Evolutionary conservation across 176 grass and related monocot species (phyloP), one percentile per base, ranked within the genome.

Genomic region (Alopecurus myosuroides): DNA sequence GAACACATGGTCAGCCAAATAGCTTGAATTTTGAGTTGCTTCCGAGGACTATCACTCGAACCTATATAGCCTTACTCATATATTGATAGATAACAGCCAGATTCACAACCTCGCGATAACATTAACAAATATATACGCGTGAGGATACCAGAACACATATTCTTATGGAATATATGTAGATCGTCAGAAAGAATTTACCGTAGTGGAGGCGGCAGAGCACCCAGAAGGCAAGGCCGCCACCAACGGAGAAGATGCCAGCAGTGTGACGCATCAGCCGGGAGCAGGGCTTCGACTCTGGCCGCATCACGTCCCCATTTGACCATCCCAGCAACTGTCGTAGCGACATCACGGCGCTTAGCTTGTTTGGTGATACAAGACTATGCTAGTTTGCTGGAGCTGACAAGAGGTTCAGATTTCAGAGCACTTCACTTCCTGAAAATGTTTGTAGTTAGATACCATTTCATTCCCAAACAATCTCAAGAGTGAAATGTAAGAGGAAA

Each of bases 301-400:
- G 87, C 96, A 98, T 98, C 78, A 95, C 83, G 81, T 98, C 96
- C 39, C 96, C 93, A 25, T 98, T 85, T 25, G 96, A 98, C 93
- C 87, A 98, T 80, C 93, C 88, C 28, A 98, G 64, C 25, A 69
- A 34, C 51, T 28, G 81, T 1, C 93, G 68, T 9, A 98, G 64
- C 56, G 95, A 77, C 93, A 95, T 98, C 35, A 1, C 1, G 13
- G 18, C 82, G 20, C 45, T 73, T 86, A 14, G 58, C 35, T 82
- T 69, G 20, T 76, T 53, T 42, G 33, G 39, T 3, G 28, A 20
- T 41, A 30, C 4, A 36, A 62, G 33, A 76, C 65, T 79, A 35
- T 39, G 7, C 68, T 58, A 30, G 19, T 56, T 51, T 49, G 49
- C 69, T 75, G 35, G 63, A 77, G 51, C 61, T 53, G 30, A 36